Base-by-base conservation (phyloP, 306 rosid species). In the Psophocarpus tetragonolobus region DNA sequence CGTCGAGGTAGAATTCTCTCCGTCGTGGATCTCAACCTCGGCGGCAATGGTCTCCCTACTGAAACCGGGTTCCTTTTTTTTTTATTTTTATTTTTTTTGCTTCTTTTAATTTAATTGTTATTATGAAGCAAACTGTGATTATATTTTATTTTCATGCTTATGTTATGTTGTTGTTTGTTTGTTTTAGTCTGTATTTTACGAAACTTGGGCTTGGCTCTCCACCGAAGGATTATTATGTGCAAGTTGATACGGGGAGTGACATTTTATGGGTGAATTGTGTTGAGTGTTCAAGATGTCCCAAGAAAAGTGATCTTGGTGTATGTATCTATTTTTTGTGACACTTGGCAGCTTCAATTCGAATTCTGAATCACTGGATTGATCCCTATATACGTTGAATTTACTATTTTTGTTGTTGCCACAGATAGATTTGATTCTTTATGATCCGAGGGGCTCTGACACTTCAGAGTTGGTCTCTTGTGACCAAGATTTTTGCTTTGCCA, bases 241-340 rank as follows among this genome's bases (percentile, higher is more conserved):
- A 96, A 83, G 98, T 96, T 71, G 99, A 96, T 66, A 96, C 99
- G 3, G 99, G 99, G 68, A 96, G 99, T 90, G 99, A 96, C 84
- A 67, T 91, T 80, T 71, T 96, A 8, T 96, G 99, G 99, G 96
- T 96, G 65, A 93, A 90, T 75, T 93, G 97, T 85, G 73, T 73
- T 36, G 92, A 82, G 68, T 96, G 99, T 81, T 27, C 15, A 2
- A 85, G n/a, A 66, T 96, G 99, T 82, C 99, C 99, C 13, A 84
- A 1, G 71, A 84, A 84, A 78, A 91, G 94, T 75, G 84, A 84
- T 81, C 58, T 91, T 8, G 97, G 98, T 38, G 99, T 96, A 90
- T n/a, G 97, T 85, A 58, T 77, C 67, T 68, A 29, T 26, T n/a
- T 23, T 74, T 48, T 30, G 1, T 3, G 17, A 54, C 50, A 21